Conservation (phyloP, 192 early-diverging fungal species). For the Physocladia obscura region DNA sequence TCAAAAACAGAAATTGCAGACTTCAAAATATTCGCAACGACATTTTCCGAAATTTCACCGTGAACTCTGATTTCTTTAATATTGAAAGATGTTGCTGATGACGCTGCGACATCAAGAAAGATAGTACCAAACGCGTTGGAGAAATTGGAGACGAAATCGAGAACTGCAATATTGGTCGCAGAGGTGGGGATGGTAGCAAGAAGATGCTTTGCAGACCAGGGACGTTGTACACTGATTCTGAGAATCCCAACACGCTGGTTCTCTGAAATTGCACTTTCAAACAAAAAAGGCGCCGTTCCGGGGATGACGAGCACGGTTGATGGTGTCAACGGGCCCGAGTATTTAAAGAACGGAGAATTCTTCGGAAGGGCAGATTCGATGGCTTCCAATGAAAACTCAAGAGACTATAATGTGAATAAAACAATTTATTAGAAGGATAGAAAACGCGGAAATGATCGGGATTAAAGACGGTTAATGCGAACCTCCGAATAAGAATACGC, state of each 20-base stretch:
- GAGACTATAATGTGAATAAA: too few relatives aligned
- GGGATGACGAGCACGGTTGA: conserved; percentile 78
- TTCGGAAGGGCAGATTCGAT: conserved; percentile 38
- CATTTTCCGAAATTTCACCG: neutral
- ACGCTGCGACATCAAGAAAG: conserved; percentile 79
- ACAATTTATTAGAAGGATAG: too few relatives aligned
- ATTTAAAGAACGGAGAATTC: conserved; percentile 72
- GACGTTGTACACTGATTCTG: conserved; percentile 75
- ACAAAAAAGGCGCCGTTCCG: conserved; percentile 55
- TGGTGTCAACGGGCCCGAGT: conserved; percentile 69
- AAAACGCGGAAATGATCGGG: too few relatives aligned
- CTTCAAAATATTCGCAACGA: conserved; percentile 31
- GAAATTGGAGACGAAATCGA: conserved; percentile 68
- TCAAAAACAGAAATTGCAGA: conserved; percentile 29
- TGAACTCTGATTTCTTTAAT: conserved; percentile 3
- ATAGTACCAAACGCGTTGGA: conserved; percentile 74
- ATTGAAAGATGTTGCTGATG: conserved; percentile 47
- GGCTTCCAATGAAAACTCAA: too few relatives aligned
- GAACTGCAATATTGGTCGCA: conserved; percentile 65
- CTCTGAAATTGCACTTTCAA: conserved; percentile 40
- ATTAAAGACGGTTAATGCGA: too few relatives aligned
- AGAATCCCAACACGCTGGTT: conserved; percentile 72
- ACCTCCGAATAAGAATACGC: too few relatives aligned
- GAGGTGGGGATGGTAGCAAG: conserved; percentile 61
- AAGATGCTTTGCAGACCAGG: conserved; percentile 78